Base-by-base conservation (phyloP, 805 yeast species). In the Cyberlindnera xishuangbannaensis region DNA sequence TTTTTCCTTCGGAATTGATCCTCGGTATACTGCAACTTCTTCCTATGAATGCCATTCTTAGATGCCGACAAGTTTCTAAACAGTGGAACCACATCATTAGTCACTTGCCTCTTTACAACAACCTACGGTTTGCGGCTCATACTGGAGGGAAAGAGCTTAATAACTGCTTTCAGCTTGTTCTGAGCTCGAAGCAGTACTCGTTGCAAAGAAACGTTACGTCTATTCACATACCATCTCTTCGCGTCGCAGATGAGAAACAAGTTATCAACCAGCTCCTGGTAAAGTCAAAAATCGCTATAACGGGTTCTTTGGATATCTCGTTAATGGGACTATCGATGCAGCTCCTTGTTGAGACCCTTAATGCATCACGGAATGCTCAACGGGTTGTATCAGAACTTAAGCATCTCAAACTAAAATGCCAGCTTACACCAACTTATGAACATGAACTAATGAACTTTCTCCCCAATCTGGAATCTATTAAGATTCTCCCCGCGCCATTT, bases 231-330 rank as follows among this genome's bases (percentile, higher is more conserved):
- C 34, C 36, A 2, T 44, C 55, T 1, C 34, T 44, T 12, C 39
- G 44, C 18, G 20, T 45, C 12, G 20, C 43, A 4, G 56, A 50
- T 15, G 56, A 49, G 28, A 28, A 33, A 15, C 41, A 36, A n/a
- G 31, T 47, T 1, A 14, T 49, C 5, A 38, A 38, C 6, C 35
- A 28, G 1, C 26, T 47, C 3, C 21, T 43, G 2, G 15, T 35
- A 2, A 43, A 37, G 20, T 31, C 45, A 0, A 17, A 23, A 4
- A 7, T 47, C 1, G 6, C 14, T 7, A 30, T 49, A 6, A 25
- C n/a, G 7, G 43, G 34, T 2, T 18, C 29, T 2, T 27, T 52
- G 10, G 46, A 41, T 7, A 8, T 49, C 13, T 34, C 29, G 2
- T 43, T 52, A 25, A 15, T 34, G 9, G 48, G 45, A 9, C 18